Evolutionary conservation across 1,284 basidiomycete species (phyloP).

Genomic region (Golubevia pallescens): DNA sequence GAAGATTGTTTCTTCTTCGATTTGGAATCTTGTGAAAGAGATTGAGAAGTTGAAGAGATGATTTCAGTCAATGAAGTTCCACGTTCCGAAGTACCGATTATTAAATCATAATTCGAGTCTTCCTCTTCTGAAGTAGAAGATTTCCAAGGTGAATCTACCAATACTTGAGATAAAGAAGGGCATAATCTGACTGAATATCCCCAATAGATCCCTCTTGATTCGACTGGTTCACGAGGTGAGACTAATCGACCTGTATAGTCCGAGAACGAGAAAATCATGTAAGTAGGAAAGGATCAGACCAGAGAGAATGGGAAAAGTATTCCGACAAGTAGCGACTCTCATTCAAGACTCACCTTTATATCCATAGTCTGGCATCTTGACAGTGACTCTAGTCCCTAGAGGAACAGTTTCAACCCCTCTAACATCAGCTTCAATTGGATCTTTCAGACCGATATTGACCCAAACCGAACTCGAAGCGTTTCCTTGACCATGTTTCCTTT

Average conservation of each 20-base stretch:
- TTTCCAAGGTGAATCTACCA: slow-evolving; percentile 22
- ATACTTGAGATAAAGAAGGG: slow-evolving; percentile 27
- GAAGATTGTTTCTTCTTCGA: too few species aligned
- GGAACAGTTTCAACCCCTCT: slow-evolving; percentile 13
- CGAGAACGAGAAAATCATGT: too few species aligned
- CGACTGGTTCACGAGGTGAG: slow-evolving; percentile 45
- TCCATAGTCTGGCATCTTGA: slow-evolving; percentile 26
- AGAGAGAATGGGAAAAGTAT: too few species aligned
- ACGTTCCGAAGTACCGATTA: slow-evolving; percentile 60
- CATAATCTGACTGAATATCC: slow-evolving; percentile 55
- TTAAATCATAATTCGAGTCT: slow-evolving; percentile 45
- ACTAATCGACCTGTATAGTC: slow-evolving; percentile 23
- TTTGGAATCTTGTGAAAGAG: neutral
- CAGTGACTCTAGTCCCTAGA: slow-evolving; percentile 45
- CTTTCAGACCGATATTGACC: slow-evolving; percentile 53
- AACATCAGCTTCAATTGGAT: slow-evolving; percentile 33
- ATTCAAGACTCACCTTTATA: neutral
- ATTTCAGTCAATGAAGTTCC: slow-evolving; percentile 32
- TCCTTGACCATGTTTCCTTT: slow-evolving; percentile 4
- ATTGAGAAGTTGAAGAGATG: slow-evolving; percentile 8
- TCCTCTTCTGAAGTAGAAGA: neutral
- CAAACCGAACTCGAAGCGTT: slow-evolving; percentile 14
- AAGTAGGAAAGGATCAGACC: too few species aligned
- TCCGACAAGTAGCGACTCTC: too few species aligned
- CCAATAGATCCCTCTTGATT: slow-evolving; percentile 53